These are phyloP conservation scores for Omphalea diandra DNA, from an alignment of 441 rosid species.

Conservation along the genomic window DNA sequence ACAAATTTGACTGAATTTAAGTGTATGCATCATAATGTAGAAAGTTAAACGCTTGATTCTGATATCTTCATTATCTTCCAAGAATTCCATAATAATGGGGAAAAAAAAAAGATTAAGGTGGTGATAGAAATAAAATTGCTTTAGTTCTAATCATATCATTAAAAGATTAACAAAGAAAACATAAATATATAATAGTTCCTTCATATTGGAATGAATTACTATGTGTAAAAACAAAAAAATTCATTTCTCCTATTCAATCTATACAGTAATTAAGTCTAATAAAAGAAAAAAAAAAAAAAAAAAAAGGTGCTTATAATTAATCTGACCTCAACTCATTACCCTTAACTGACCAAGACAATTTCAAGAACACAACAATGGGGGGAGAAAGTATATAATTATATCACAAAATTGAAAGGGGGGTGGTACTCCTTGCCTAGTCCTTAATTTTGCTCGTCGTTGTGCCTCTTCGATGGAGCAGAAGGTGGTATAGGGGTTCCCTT, in stretches of 20 bases:
- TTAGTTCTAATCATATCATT: neutral
- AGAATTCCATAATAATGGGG: too few species aligned
- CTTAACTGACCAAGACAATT: slow-evolving; percentile 8
- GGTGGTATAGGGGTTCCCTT: slow-evolving; percentile 70
- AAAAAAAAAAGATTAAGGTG: too few species aligned
- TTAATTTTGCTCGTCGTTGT: slow-evolving; percentile 49
- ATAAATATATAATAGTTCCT: slow-evolving; percentile 1
- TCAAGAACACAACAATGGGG: slow-evolving; percentile 12
- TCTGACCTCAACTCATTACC: neutral
- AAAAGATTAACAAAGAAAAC: neutral
- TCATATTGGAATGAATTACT: slow-evolving; percentile 20
- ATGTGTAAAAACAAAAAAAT: slow-evolving; percentile 17
- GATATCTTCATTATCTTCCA: too few species aligned
- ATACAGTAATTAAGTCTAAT: slow-evolving; percentile 26
- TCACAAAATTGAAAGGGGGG: neutral
- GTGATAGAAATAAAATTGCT: too few species aligned
- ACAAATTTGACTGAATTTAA: neutral
- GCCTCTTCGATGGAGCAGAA: slow-evolving; percentile 81
- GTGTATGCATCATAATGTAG: neutral
- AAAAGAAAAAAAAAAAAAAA: neutral
- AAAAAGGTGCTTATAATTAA: neutral
- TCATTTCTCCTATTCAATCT: slow-evolving; percentile 11
- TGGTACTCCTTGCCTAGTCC: too few species aligned
- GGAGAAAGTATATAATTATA: neutral
- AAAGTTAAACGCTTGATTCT: neutral